Evolutionary conservation across 2,329 filamentous ascomycete species (phyloP), one percentile per base, ranked within the genome.

Genomic region (Colletotrichum sp.): DNA sequence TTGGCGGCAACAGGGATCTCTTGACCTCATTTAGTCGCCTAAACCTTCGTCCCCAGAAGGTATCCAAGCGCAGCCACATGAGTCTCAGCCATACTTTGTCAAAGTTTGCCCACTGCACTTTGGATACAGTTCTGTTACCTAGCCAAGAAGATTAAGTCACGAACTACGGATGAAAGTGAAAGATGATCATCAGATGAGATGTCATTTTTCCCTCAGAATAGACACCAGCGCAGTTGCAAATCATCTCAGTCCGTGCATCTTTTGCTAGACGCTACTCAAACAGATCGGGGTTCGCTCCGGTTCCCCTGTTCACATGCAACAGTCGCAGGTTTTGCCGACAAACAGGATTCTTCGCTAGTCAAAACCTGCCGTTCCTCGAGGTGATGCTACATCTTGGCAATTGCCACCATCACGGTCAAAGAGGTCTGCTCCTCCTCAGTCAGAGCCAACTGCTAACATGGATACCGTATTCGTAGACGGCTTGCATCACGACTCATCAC

Each of bases 361-460:
- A 72, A 66, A 32, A 66, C 49, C 26, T 72, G 63, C 63, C 70
- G 63, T 39, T n/a, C 21, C 18, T 39, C 13, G 44, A 34, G 69
- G 69, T 67, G 63, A 44, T 68, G 32, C 63, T 44, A 72, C 62
- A 68, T 72, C 70, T 72, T 72, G 70, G 70, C 70, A 60, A 60
- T 8, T n/a, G 18, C 18, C n/a, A 44, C 34, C 6, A 68, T 21
- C 4, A 68, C n/a, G 52, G 28, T 52, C 60, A 24, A 57, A 36
- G 26, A 44, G 24, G 24, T 15, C 52, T 30, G 10, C 34, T 30
- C 32, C 34, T 30, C 32, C 36, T 59, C 55, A 59, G 55, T 62
- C 59, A 32, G 18, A 30, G 59, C 18, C 18, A n/a, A 26, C 28
- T 32, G 8, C 15, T 18, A n/a, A 62, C 28, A 30, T 62, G 26